These are phyloP conservation scores for Alnus rubra DNA, from an alignment of 306 rosid genomes.

Conservation along the genomic window DNA sequence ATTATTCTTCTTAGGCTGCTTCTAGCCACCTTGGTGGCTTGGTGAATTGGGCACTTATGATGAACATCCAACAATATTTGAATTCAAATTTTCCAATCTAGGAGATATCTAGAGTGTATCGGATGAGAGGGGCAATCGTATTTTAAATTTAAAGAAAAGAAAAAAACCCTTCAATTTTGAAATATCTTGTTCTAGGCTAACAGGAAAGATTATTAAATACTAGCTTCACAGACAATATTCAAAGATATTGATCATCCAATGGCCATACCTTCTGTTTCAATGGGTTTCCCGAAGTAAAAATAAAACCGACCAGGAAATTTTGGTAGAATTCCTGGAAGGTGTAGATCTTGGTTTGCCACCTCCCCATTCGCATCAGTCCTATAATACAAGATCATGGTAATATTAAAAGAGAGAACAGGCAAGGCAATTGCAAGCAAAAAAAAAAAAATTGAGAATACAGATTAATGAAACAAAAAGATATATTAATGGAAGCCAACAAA, in stretches of 20 bases:
- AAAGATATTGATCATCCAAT: not conserved
- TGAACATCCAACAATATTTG: not conserved
- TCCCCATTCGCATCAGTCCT: constrained; percentile 64
- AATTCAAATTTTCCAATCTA: not conserved
- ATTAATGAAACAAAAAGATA: not conserved
- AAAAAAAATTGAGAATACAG: not conserved
- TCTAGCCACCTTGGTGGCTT: not conserved
- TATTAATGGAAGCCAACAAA: not conserved
- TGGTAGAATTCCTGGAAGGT: constrained; percentile 69
- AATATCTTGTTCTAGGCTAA: not conserved
- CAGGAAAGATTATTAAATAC: not conserved
- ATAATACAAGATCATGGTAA: constrained; percentile 16
- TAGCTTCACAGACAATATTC: constrained; percentile 10
- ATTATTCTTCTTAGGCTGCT: not conserved
- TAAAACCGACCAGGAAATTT: constrained; percentile 87
- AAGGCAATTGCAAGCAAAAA: not conserved
- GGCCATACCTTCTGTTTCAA: constrained; percentile 73
- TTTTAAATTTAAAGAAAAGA: not conserved
- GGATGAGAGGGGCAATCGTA: not conserved
- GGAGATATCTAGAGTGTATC: not conserved
- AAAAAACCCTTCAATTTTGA: not conserved
- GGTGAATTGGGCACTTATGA: not conserved
- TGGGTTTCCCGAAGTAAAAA: constrained; percentile 78
- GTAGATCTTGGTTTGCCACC: constrained; percentile 69
- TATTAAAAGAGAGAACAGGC: not conserved